Base-by-base conservation (phyloP, 1,284 basidiomycete genomes). In the Leccinum pachyderme region DNA sequence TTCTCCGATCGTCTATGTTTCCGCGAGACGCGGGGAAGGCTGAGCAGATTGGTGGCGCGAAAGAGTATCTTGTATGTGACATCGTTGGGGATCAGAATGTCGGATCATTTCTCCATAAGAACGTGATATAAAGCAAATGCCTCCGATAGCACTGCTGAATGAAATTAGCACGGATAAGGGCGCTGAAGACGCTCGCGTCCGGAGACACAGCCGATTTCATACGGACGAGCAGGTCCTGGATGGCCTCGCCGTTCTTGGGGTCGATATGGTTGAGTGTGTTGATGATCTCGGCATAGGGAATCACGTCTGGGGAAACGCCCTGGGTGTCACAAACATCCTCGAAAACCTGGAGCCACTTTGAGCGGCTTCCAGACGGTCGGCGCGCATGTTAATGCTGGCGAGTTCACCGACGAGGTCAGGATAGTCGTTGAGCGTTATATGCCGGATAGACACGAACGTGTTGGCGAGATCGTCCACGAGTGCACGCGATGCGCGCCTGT, bases 41-140 rank as follows among this genome's bases (percentile, higher is more conserved):
- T 60, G 4, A 69, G 56, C 33, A 63, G 55, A 47, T 63, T 67
- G 12, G 73, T 59, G 7, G 73, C 71, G 24, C 70, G 74, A 62
- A 83, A 81, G 12, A 83, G 62, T 55, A 68, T 70, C 7, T 72
- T 72, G 64, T 76, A 83, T 0, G 77, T 81, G 58, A 67, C 65
- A 4, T 71, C 73, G 46, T 80, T 75, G 4, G 81, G 82, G 37
- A 67, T 62, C 12, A 70, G 54, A 5, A 57, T 49, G 5, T 52
- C 32, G 0, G 65, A 63, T 13, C 73, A 60, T 31, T 71, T 61
- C n/a, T 61, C 53, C 57, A 72, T 63, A 48, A 82, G 64, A 11
- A 72, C 57, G 15, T 62, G 62, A 59, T 82, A 84, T 4, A 81
- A 64, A 4, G 67, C 59, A 59, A 80, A 80, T 5, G 75, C 76